These are phyloP conservation scores for Phytophthora crassamura DNA, from an alignment of 352 stramenopile species.

Conservation along the genomic window DNA sequence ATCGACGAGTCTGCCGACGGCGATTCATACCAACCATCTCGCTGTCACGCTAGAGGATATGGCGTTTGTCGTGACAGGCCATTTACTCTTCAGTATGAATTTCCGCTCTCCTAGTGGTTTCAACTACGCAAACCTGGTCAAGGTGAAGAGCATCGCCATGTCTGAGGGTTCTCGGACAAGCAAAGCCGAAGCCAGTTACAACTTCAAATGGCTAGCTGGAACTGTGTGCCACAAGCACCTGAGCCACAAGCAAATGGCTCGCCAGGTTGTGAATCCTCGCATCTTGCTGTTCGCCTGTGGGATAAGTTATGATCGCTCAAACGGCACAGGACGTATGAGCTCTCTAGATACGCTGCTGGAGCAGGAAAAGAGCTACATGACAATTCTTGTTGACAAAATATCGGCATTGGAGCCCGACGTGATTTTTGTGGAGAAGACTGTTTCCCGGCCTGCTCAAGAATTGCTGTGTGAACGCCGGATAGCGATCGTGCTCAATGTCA, in stretches of 20 bases:
- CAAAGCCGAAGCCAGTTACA: conserved; percentile 77
- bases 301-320: conserved; percentile 96
- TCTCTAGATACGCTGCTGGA: conserved; percentile 97
- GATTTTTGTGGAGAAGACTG: conserved; percentile 92
- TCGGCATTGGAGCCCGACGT: conserved; percentile 94
- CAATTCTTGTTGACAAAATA: conserved; percentile 97
- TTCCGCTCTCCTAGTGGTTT: conserved; percentile 77
- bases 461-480: conserved; percentile 92
- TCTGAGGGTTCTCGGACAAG: conserved; percentile 63
- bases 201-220: conserved; percentile 96
- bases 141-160: conserved; percentile 87
- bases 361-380: conserved; percentile 97
- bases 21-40: conserved; percentile 52
- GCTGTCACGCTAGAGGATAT: conserved; percentile 69
- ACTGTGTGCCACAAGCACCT: conserved; percentile 97
- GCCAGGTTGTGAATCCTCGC: conserved; percentile 93
- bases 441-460: conserved; percentile 93
- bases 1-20: conserved; percentile 33
- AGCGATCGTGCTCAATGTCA: conserved; percentile 95
- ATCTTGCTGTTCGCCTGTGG: conserved; percentile 96
- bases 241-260: conserved; percentile 96
- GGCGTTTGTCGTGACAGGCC: conserved; percentile 74
- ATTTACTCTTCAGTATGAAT: conserved; percentile 86
- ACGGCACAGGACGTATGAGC: conserved; percentile 85
- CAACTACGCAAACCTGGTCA: conserved; percentile 80